phyloP scores from a whole-genome alignment of 2,329 filamentous ascomycete genomes.

The Sclerotiophoma versabilis region DNA sequence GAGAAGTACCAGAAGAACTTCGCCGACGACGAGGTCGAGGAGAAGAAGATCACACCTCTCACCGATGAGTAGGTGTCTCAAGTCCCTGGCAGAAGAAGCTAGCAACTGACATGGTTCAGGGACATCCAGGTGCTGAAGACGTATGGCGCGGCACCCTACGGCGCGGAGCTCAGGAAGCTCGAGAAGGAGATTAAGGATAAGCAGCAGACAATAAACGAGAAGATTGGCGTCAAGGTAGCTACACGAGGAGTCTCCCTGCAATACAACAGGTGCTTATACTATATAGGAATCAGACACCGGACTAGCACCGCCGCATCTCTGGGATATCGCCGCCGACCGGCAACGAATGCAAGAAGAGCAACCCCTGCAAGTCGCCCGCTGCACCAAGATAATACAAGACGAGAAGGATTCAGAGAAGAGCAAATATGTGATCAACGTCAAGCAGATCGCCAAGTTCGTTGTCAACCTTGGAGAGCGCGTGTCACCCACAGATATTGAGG shows the following conservation, averaged over 20 bases:
- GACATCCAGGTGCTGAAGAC: slow-evolving; percentile 99
- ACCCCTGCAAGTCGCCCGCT: slow-evolving; percentile 93
- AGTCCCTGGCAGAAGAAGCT: neutral
- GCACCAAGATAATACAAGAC: slow-evolving; percentile 98
- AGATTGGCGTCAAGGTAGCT: slow-evolving; percentile 70
- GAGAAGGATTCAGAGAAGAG: slow-evolving; percentile 96
- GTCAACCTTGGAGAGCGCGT: slow-evolving; percentile 97
- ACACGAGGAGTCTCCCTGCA: neutral
- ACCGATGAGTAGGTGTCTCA: slow-evolving; percentile 81
- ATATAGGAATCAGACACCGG: slow-evolving; percentile 94
- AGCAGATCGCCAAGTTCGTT: slow-evolving; percentile 99
- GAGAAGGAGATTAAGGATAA: slow-evolving; percentile 99
- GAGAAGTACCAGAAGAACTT: slow-evolving; percentile 99
- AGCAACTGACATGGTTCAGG: slow-evolving; percentile 61
- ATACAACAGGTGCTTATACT: slow-evolving; percentile 11
- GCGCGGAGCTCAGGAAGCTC: slow-evolving; percentile 90
- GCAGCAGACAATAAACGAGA: slow-evolving; percentile 97
- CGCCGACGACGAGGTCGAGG: slow-evolving; percentile 93
- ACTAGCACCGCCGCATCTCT: slow-evolving; percentile 95
- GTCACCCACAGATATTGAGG: slow-evolving; percentile 97
- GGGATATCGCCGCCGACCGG: slow-evolving; percentile 96
- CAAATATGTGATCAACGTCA: slow-evolving; percentile 99
- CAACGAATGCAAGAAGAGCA: slow-evolving; percentile 99
- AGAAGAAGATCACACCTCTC: slow-evolving; percentile 99
- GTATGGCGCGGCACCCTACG: slow-evolving; percentile 96